phyloP scores from a whole-genome alignment of 495 filamentous ascomycete species.

The Terfezia claveryi region DNA sequence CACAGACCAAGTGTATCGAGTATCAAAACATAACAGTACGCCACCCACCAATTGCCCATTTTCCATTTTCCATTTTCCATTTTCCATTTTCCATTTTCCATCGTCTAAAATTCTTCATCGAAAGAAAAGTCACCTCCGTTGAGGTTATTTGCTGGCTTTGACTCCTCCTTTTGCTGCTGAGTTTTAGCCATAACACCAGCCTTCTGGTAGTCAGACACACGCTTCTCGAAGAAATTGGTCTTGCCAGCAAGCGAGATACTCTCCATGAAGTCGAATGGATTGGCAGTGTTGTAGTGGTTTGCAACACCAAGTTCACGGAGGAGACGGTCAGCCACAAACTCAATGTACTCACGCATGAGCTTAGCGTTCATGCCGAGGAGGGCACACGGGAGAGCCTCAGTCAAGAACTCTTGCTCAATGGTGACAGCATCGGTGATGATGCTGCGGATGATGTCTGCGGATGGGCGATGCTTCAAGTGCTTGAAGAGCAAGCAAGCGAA shows the following conservation, averaged over 20 bases:
- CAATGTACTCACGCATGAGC: constrained; percentile 98
- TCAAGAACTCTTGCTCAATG: constrained; percentile 96
- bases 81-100: not conserved
- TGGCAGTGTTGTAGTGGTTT: constrained; percentile 77
- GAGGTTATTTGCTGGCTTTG: constrained; percentile 29
- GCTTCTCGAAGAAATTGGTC: constrained; percentile 99
- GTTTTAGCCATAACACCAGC: constrained; percentile 92
- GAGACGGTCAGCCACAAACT: constrained; percentile 94
- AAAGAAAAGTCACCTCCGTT: constrained; percentile 68
- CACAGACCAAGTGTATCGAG: no score
- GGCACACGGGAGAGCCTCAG: constrained; percentile 74
- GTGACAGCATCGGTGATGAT: constrained; percentile 84
- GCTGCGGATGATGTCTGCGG: constrained; percentile 52
- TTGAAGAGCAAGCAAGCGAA: constrained; percentile 94
- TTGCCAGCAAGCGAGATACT: constrained; percentile 95
- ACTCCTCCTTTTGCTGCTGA: constrained; percentile 42
- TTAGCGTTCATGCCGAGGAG: constrained; percentile 93
- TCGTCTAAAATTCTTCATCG: constrained; percentile 83
- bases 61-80: not conserved
- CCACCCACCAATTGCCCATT: not conserved
- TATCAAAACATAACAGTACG: no score
- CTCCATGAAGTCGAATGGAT: constrained; percentile 99
- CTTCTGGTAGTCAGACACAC: constrained; percentile 98
- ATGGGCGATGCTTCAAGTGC: constrained; percentile 77
- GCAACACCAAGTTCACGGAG: constrained; percentile 77